These are phyloP conservation scores for Chloromonas sp. DNA, from an alignment of 163 green algal genomes.

Conservation along the genomic window DNA sequence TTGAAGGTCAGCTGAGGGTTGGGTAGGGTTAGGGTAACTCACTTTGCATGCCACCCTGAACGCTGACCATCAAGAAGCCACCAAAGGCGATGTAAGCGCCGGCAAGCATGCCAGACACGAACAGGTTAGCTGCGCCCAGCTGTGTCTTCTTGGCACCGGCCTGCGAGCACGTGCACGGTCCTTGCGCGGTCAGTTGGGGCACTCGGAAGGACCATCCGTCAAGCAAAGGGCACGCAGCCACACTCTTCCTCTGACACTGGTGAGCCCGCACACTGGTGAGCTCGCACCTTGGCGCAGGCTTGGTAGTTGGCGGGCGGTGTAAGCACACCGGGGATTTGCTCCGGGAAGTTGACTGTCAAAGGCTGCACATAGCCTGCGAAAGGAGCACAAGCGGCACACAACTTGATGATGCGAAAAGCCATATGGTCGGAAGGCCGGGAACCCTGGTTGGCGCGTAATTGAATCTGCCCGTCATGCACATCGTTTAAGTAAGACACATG, in stretches of 20 bases:
- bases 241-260: not conserved
- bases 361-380: not conserved
- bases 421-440: no score
- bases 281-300: not conserved
- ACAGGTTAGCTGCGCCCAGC: not conserved
- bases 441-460: no score
- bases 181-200: not conserved
- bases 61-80: constrained; percentile 49
- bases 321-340: not conserved
- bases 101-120: constrained; percentile 43
- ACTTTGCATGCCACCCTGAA: constrained; percentile 55
- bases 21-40: not conserved
- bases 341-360: not conserved
- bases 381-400: not conserved
- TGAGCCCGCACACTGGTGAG: not conserved
- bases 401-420: no score
- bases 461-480: no score
- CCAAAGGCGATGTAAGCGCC: constrained; percentile 77
- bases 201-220: not conserved
- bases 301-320: not conserved
- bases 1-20: no score
- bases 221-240: not conserved
- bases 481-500: no score
- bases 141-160: not conserved
- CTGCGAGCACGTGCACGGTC: not conserved